These are phyloP conservation scores for Neocucurbitaria cava DNA, from an alignment of 2,329 filamentous ascomycete genomes.

Conservation along the genomic window DNA sequence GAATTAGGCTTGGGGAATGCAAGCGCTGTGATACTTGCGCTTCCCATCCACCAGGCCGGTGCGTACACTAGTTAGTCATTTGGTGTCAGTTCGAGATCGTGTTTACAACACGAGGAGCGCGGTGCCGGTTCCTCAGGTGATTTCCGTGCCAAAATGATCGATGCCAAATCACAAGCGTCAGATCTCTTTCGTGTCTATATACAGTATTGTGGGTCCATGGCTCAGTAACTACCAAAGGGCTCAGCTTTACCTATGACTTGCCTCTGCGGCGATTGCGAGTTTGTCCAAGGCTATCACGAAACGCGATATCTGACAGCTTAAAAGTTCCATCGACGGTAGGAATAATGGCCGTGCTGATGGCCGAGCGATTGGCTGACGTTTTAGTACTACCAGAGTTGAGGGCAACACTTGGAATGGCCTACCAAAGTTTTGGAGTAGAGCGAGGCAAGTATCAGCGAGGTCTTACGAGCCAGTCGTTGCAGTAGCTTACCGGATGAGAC, in stretches of 20 bases:
- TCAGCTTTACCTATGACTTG: not conserved
- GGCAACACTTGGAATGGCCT: not conserved
- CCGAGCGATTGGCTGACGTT: not conserved
- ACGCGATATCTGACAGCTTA: not conserved
- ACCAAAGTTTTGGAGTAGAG: not conserved
- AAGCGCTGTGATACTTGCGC: not conserved
- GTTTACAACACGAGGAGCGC: slow-evolving; percentile 1
- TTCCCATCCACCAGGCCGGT: too few species aligned
- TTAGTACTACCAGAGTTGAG: not conserved
- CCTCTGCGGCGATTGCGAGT: not conserved
- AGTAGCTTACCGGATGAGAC: not conserved
- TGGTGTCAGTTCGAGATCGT: not conserved
- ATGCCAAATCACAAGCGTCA: not conserved
- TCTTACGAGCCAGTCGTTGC: not conserved
- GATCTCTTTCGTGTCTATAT: not conserved
- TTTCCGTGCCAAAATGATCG: not conserved
- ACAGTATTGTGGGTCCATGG: not conserved
- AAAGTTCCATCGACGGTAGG: not conserved
- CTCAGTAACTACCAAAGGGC: not conserved
- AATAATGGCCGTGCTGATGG: not conserved
- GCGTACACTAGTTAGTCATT: not conserved
- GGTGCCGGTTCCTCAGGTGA: not conserved
- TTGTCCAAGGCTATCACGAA: not conserved
- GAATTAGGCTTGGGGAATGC: not conserved
- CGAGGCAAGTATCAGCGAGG: too few species aligned